Base-by-base conservation (phyloP, 305 asterid species). In the Ajuga reptans region DNA sequence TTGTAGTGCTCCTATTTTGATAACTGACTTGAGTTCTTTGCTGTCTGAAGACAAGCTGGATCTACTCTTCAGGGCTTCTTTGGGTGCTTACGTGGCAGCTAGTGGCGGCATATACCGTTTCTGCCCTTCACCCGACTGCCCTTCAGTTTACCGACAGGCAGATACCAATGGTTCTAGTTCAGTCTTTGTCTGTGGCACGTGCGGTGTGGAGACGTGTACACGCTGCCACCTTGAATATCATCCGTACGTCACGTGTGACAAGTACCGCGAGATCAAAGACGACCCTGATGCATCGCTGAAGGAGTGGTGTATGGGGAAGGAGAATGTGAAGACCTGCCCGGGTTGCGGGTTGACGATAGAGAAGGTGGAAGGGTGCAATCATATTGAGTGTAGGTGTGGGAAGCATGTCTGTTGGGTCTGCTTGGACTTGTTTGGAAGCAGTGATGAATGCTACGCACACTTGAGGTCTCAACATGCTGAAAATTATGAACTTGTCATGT, bases 61-160 rank as follows among this genome's bases (percentile, higher is more conserved):
- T 31, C 97, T 90, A 57, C 95, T 92, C 12, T 90, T 92, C 68
- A 31, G 89, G 78, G 88, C 97, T 31, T 88, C 96, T 3, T 47
- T 92, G 73, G 85, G 83, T 16, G 84, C 95, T 9, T 88, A 75
- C 37, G 91, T 92, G 75, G 87, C 92, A 2, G 86, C 72, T 12
- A 86, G 91, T 66, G 79, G 82, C 14, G 92, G 92, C 9, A 15
- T 58, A 17, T 88, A 80, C 81, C 70, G 90, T 75, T 92, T 88
- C 69, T 90, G 97, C 67, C 98, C 97, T 7, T 90, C 98, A 1
- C 97, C 96, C 0, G 98, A 90, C 63, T 92, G 98, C 57, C 96
- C 97, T 51, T 84, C 92, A 0, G 85, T 92, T 39, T 92, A 92
- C 74, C 67, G 77, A 0, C 90, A 80, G 37, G 79, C 80, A 0